A percentile compares a stretch with the other conserved stretches of the same genome.
Evolutionary conservation across 1,284 basidiomycete species (phyloP).

Genomic region (Austroboletus novae-zelandiae): DNA sequence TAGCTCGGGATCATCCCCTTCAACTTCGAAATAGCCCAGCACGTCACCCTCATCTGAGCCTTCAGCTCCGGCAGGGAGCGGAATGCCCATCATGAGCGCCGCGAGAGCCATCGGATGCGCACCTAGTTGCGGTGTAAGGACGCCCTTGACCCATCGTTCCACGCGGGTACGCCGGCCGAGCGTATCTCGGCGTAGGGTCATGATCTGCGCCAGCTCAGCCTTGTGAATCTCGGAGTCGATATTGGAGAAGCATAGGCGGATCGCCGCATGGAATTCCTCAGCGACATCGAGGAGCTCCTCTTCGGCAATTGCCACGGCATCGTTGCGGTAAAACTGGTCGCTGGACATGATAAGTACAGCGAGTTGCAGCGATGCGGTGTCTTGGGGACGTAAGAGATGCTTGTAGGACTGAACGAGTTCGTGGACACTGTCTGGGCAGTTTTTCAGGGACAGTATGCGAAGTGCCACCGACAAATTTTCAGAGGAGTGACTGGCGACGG

Average conservation of each 20-base stretch:
- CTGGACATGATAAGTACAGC: constrained; percentile 42
- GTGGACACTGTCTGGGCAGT: constrained; percentile 35
- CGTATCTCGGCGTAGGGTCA: constrained; percentile 40
- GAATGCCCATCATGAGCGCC: constrained; percentile 67
- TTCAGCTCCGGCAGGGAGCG: constrained; percentile 38
- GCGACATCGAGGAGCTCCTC: constrained; percentile 49
- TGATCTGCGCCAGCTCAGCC: constrained; percentile 43
- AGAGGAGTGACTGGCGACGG: constrained; percentile 45
- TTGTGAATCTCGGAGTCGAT: constrained; percentile 41
- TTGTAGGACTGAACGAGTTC: constrained; percentile 44
- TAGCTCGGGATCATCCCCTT: constrained; percentile 51
- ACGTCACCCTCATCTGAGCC: constrained; percentile 40
- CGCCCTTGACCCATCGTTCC: constrained; percentile 51
- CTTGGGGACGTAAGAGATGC: constrained; percentile 57
- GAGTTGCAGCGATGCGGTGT: constrained; percentile 43
- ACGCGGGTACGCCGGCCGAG: constrained; percentile 44
- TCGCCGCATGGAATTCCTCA: constrained; percentile 39
- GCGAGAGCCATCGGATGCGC: constrained; percentile 58
- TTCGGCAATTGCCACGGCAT: constrained; percentile 45
- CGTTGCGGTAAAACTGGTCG: constrained; percentile 28
- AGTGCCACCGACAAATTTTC: constrained; percentile 54
- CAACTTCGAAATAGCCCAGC: constrained; percentile 50
- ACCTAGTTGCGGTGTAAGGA: constrained; percentile 40
- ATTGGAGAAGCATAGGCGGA: constrained; percentile 46
- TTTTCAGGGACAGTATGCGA: constrained; percentile 44